Evolutionary conservation across 805 yeast genomes (phyloP), one percentile per base, ranked within the genome.

Genomic region (Ogataea populi-albae): DNA sequence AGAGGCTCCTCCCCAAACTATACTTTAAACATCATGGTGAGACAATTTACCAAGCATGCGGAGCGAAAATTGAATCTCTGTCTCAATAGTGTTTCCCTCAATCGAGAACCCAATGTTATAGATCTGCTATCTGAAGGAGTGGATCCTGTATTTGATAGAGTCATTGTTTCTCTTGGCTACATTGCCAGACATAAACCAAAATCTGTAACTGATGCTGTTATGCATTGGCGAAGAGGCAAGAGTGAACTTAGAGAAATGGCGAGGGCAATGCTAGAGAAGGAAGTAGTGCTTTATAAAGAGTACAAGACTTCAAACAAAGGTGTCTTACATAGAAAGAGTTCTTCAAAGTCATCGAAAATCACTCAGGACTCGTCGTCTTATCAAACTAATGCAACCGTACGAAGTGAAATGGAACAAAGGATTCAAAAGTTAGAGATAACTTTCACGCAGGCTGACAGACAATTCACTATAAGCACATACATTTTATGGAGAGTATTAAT

Each of bases 171-270:
- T 0, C 64, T 93, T 37, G 98, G 98, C 6, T 86, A 86, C 56
- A 86, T 93, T 24, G 94, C 98, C 1, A 73, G 87, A 38, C 71
- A 81, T 17, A 86, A 87, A 47, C 97, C 98, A 0, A 89, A 87
- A 54, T 95, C 96, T 0, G 96, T 93, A 1, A 88, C 94, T 22
- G 99, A 93, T 59, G 87, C 95, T 5, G 95, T 93, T 41, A 89
- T 93, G 98, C 89, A 86, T 56, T 93, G 99, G 99, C 73, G 98
- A 41, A 86, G 91, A 57, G 78, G 91, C 2, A 93, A 93, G 59
- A 80, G 94, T 10, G 98, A 91, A 50, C 81, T 84, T 3, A 86
- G 95, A 2, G 75, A 77, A 19, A 65, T 73, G 59, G 78, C 83
- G 1, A 71, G 79, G 4, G 68, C 76, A 14, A 71, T 70, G 26